Conservation (phyloP, 345 rosid genomes). For the Geranium rotundifolium region DNA sequence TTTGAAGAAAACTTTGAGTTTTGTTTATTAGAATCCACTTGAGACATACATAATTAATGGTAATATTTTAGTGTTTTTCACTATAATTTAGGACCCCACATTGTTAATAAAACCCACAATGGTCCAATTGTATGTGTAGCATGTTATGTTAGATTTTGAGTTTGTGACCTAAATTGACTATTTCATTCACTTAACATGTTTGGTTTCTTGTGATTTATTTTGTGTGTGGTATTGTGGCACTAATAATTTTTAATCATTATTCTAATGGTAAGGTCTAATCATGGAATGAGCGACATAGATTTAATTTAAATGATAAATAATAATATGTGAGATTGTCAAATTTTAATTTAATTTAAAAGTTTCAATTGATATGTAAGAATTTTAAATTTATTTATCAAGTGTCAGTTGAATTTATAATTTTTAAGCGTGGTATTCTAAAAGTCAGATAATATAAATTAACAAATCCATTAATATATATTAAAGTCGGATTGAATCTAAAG, state of each 20-base stretch:
- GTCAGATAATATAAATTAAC: no score
- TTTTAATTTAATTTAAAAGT: no score
- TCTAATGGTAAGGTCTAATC: background rate
- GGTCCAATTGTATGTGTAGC: background rate
- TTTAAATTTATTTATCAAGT: no score
- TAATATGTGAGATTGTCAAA: no score
- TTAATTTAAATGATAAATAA: no score
- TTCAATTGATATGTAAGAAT: no score
- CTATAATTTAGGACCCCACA: background rate
- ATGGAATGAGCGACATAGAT: background rate
- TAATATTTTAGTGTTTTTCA: background rate
- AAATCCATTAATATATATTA: no score
- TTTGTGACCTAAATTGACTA: background rate
- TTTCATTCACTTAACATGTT: background rate
- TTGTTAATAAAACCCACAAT: background rate
- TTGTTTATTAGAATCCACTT: background rate
- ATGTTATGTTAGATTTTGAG: background rate
- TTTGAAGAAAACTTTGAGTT: background rate
- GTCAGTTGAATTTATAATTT: no score
- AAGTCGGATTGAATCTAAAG: no score
- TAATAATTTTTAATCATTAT: background rate
- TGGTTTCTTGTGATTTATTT: background rate
- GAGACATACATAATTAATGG: background rate
- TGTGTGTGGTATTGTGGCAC: background rate
- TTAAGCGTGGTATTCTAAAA: no score